Percentiles rank a stretch among this genome's conserved stretches.
Conservation (phyloP, 1,139 yeast species). For the Yamadazyma pseudoaaseri region DNA sequence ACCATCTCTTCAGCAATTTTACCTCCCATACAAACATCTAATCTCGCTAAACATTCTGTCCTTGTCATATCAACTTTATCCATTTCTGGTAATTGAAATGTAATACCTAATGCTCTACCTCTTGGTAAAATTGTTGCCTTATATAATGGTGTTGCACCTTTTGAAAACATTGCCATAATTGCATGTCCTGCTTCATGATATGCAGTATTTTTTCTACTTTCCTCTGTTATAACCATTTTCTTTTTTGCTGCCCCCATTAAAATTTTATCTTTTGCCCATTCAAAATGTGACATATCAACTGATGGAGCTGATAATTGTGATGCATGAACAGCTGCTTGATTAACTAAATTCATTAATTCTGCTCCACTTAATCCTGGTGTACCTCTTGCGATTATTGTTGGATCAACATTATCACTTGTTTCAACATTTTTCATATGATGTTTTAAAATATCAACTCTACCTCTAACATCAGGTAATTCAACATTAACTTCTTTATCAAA, state of each 20-base stretch:
- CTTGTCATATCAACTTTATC: slow-evolving; percentile 93
- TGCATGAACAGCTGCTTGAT: slow-evolving; percentile 97
- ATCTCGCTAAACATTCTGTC: slow-evolving; percentile 83
- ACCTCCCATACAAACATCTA: slow-evolving; percentile 99
- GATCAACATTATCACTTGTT: slow-evolving; percentile 79
- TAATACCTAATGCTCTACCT: slow-evolving; percentile 94
- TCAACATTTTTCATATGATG: slow-evolving; percentile 94
- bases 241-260: slow-evolving; percentile 97
- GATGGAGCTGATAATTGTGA: slow-evolving; percentile 88
- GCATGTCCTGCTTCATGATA: slow-evolving; percentile 99
- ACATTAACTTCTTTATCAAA: slow-evolving; percentile 95
- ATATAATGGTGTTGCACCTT: slow-evolving; percentile 94
- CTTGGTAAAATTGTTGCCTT: slow-evolving; percentile 97
- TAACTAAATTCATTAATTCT: slow-evolving; percentile 89
- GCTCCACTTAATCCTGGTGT: slow-evolving; percentile 99
- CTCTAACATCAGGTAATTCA: slow-evolving; percentile 96
- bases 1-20: slow-evolving; percentile 93
- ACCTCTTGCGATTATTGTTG: slow-evolving; percentile 88
- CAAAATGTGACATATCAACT: slow-evolving; percentile 89
- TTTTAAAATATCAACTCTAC: slow-evolving; percentile 86
- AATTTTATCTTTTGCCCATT: slow-evolving; percentile 99
- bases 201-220: slow-evolving; percentile 89
- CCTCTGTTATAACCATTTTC: slow-evolving; percentile 97
- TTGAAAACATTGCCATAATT: slow-evolving; percentile 91
- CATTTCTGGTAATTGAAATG: slow-evolving; percentile 97